Base-by-base conservation (phyloP, 2,329 filamentous ascomycete species). In the Stagonosporopsis tanaceti region DNA sequence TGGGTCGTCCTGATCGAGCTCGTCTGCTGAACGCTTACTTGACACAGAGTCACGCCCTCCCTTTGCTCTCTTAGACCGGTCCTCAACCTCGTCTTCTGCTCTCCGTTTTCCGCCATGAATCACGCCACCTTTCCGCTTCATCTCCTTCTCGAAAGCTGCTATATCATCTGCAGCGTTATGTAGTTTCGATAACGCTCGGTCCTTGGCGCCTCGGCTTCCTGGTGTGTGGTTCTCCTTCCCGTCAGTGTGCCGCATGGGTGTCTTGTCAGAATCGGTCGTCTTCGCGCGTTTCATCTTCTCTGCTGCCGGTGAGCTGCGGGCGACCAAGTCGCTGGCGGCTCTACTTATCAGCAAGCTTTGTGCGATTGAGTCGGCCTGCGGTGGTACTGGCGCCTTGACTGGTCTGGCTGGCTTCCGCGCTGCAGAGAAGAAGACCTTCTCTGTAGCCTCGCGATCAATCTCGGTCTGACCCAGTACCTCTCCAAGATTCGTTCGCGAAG, bases 401-500 rank as follows among this genome's bases (percentile, higher is more conserved):
- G 67, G 64, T 50, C 73, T 71, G 6, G 57, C 38, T 11, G 59
- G 40, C 14, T 71, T 76, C 58, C 61, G 53, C 34, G 48, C 50
- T 53, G 71, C 70, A 3, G 73, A 44, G 60, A 84, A 87, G 61
- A 89, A 92, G 1, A 88, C 82, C 59, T 88, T 90, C 74, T 93
- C 93, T 9, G 91, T 79, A 7, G 86, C 85, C 51, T 85, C 81
- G 38, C 92, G 82, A 69, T 97, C 89, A 50, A 98, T 85, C 60
- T 87, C 87, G 0, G 92, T 97, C 73, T 96, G 92, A 20, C 95
- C 95, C 56, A 97, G 91, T 52, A 98, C 87, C 76, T 98, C 95
- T 48, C 93, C 91, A 6, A 99, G 83, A 72, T 99, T 98, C 2
- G 94, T 98, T 54, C 93, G 86, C 11, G 85, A 84, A 15, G 95